Base-by-base conservation (phyloP, 106 monocot species). In the Allium cepa region DNA sequence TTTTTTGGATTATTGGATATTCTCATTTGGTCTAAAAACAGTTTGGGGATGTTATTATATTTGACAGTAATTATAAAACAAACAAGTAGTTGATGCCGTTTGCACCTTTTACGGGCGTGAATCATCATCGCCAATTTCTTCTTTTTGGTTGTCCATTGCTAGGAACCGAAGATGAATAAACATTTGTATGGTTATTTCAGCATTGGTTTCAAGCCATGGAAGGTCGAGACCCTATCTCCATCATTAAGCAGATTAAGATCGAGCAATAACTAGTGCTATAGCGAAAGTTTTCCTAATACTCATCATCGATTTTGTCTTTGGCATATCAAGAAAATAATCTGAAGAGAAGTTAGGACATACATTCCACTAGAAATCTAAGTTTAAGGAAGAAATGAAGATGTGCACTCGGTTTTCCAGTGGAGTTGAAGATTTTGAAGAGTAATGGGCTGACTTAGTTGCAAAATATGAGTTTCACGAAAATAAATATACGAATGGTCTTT, bases 111-210 rank as follows among this genome's bases (percentile, higher is more conserved):
- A 74, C 28, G 16, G 57, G 74, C 16, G 66, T 66, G 2, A 58
- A 74, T 26, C 65, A 72, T 12, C 51, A 62, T 15, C 17, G 14
- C 15, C 47, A 72, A 18, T 62, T 48, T 10, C 64, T 12, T 7
- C 17, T 75, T 2, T 75, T 66, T 50, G 57, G 67, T 36, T 66
- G 66, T 49, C 56, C 17, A 2, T 36, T 75, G 12, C 11, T 68
- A 2, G 36, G n/a, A 65, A 56, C 57, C 68, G 75, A 75, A 28
- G 56, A 27, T 4, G 67, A 66, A 22, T 26, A 59, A 3, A 75
- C 67, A 17, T 75, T 67, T 67, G 9, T 75, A 6, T 67, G 75
- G 58, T 59, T 75, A 49, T 75, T 75, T 60, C 3, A 57, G 7
- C 13, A 46, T 11, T 75, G 67, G 73, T 27, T 75, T 10, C 17